Evolutionary conservation across 805 yeast genomes (phyloP).

Genomic region (Candida insectorum): DNA sequence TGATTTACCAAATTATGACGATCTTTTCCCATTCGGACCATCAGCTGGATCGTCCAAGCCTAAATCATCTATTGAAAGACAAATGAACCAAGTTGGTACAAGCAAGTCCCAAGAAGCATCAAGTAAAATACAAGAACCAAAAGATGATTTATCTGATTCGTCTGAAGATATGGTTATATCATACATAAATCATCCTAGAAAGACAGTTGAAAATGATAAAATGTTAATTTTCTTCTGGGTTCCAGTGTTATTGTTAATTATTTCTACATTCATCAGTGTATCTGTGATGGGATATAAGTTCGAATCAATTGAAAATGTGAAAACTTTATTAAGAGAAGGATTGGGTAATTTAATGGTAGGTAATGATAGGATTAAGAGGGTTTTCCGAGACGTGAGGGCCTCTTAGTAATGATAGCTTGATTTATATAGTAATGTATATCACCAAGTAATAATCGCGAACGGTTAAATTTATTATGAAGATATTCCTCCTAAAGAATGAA

Average conservation of each 20-base stretch:
- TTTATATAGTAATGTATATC: neutral
- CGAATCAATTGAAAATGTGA: slow-evolving; percentile 31
- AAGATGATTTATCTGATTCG: slow-evolving; percentile 32
- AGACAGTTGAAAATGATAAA: slow-evolving; percentile 64
- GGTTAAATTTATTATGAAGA: slow-evolving; percentile 13
- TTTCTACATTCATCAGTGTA: slow-evolving; percentile 46
- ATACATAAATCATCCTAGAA: slow-evolving; percentile 42
- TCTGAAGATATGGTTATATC: slow-evolving; percentile 43
- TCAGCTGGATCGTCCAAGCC: slow-evolving; percentile 25
- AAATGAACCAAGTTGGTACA: slow-evolving; percentile 19
- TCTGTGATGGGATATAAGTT: slow-evolving; percentile 38
- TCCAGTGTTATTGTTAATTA: slow-evolving; percentile 62
- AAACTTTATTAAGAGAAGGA: slow-evolving; percentile 30
- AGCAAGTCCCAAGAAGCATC: neutral
- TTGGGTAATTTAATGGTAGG: slow-evolving; percentile 44
- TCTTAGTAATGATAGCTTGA: slow-evolving; percentile 1
- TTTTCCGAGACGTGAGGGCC: slow-evolving; percentile 20
- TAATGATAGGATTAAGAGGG: slow-evolving; percentile 37
- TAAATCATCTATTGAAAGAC: slow-evolving; percentile 30
- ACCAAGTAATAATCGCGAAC: neutral
- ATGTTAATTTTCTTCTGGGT: slow-evolving; percentile 90
- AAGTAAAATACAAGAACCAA: slow-evolving; percentile 20
- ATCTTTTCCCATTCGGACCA: slow-evolving; percentile 59
- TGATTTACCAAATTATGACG: slow-evolving; percentile 68
- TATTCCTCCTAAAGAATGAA: slow-evolving; percentile 66